Percentiles rank a stretch among this genome's conserved stretches.
Evolutionary conservation across 768 basidiomycete genomes (phyloP).

Genomic region (Mycena latifolia): DNA sequence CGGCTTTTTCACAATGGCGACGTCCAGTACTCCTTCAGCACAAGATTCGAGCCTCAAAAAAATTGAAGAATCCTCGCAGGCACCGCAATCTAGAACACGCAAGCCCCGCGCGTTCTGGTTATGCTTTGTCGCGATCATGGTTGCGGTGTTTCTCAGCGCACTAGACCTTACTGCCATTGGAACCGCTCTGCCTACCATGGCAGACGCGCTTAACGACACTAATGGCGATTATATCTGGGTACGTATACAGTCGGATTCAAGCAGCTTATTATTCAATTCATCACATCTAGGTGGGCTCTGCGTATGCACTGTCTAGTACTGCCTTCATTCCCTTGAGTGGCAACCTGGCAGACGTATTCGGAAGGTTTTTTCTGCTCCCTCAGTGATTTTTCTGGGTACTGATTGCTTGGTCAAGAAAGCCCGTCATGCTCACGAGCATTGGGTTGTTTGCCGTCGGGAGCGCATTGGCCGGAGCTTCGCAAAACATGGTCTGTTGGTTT

Average conservation of each 20-base stretch:
- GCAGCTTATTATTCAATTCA: too few relatives aligned
- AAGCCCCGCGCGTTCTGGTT: conserved; percentile 33
- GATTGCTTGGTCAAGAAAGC: conserved; percentile 17
- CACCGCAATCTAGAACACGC: neutral
- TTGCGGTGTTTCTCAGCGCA: conserved; percentile 25
- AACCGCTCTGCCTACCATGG: too few relatives aligned
- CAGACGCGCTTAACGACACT: conserved; percentile 17
- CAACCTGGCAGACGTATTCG: conserved; percentile 47
- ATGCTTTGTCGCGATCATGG: conserved; percentile 26
- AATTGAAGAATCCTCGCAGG: neutral
- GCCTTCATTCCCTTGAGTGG: too few relatives aligned
- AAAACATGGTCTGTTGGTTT: conserved; percentile 47
- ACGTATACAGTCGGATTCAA: neutral
- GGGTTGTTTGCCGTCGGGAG: conserved; percentile 54
- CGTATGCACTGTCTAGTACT: conserved; percentile 55
- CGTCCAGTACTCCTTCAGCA: neutral
- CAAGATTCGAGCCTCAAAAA: neutral
- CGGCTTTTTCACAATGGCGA: neutral
- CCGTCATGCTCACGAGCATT: conserved; percentile 44
- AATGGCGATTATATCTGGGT: conserved; percentile 34
- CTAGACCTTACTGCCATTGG: conserved; percentile 31
- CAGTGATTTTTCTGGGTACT: too few relatives aligned
- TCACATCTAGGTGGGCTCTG: conserved; percentile 47
- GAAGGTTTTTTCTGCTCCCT: conserved; percentile 33
- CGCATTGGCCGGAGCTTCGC: conserved; percentile 54